Base-by-base conservation (phyloP, 192 early-diverging fungal species). In the Nowakowskiella sp. region DNA sequence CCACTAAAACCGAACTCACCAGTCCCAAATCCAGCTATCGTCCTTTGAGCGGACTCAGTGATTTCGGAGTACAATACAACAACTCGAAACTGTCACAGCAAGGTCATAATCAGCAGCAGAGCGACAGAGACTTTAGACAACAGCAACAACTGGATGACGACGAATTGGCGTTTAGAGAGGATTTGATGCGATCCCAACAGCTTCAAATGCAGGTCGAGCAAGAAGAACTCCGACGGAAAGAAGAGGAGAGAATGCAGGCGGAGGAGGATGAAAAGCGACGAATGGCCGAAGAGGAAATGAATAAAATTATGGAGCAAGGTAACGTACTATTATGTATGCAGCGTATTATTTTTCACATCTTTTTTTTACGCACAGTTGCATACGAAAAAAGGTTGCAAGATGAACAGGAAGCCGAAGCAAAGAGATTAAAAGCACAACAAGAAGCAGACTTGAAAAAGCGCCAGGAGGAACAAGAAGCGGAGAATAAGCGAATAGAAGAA, bases 381-480 rank as follows among this genome's bases (percentile, higher is more conserved):
- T n/a, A 29, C 6, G 24, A 57, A 5, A 6, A 26, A 16, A 54
- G 53, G 44, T 16, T 29, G 9, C 31, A 24, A 25, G 62, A 64
- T 13, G 13, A 39, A 23, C 53, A 64, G 34, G 62, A 57, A 28
- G 62, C 53, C 28, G 49, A 54, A 45, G 47, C 56, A 57, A 57
- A 55, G 4, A 31, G 51, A 24, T 31, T 64, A 6, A 49, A 42
- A 43, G 47, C 4, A 26, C 53, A 64, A 13, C 52, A 64, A 31
- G 4, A 31, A 19, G 57, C 25, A 6, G 62, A 64, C 25, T 28
- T 21, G 10, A 30, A 23, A 25, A 55, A 34, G 47, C 6, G 47
- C 42, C 46, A 52, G 47, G 62, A 64, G 39, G 48, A 64, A 10
- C 49, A 55, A 23, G 31, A 22, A 8, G 28, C 51, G 3, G 50